Evolutionary conservation across 2,329 filamentous ascomycete genomes (phyloP), one percentile per base, ranked within the genome.

Genomic region (Lithohypha guttulata): DNA sequence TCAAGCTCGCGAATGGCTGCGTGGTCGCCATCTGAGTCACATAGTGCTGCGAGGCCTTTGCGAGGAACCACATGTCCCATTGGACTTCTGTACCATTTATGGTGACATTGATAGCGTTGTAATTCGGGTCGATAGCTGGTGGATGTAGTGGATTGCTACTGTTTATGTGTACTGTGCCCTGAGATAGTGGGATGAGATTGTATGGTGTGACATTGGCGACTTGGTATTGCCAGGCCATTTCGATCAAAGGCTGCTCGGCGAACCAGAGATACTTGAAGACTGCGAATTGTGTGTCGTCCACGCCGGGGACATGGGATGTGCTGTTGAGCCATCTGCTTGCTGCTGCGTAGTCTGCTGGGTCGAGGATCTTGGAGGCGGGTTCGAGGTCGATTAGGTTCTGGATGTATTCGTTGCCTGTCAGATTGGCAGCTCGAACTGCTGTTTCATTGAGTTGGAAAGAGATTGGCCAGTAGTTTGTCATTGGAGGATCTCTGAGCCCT

Each of bases 61-160:
- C 27, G 6, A 29, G n/a, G n/a, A 29, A 29, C 27, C 27, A 29
- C 27, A 29, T 29, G 17, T 29, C 27, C 27, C 27, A 29, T n/a
- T 29, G 27, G 5, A 29, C 27, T 14, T 29, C 27, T n/a, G 27
- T 29, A 5, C 27, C 27, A 13, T 29, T 29, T 13, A 29, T 6
- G 11, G 27, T 29, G 11, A 29, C 6, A n/a, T 29, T 29, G 6
- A 29, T n/a, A 13, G 27, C n/a, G n/a, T 29, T 29, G n/a, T 29
- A 29, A 13, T 29, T 61, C 0, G 68, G 65, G 45, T 70, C 58
- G 42, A 67, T 60, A 15, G 59, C 48, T 0, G 68, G 67, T 1
- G 52, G 48, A 10, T 59, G 56, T 1, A 52, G 47, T 0, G 52
- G 53, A 4, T 57, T 53, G 8, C 47, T 35, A 0, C 60, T 63